Base-by-base conservation (phyloP, 441 rosid genomes). In the Flueggea neowawraea region DNA sequence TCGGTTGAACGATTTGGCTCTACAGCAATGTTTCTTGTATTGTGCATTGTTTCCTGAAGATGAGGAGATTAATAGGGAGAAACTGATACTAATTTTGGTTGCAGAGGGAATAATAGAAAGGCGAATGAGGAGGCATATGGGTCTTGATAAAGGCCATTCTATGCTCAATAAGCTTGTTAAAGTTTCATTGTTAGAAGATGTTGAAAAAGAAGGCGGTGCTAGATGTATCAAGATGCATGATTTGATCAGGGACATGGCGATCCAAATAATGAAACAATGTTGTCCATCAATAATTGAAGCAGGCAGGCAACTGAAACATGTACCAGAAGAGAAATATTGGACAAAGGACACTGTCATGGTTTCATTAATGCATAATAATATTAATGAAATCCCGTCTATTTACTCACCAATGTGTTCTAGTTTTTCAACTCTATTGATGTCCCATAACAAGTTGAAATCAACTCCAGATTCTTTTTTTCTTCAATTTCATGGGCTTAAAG, bases 361-460 rank as follows among this genome's bases (percentile, higher is more conserved):
- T 15, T 77, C 75, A 0, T 28, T 73, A 16, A 67, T 70, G 63
- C 0, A 1, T 0, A 73, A 73, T 43, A 0, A 2, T 1, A 47
- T 47, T 0, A 12, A 10, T 14, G 50, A 47, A 47, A 47, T 47
- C 50, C 14, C 50, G 0, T 47, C 50, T 47, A 4, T 1, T 8
- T 36, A 1, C 41, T 36, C 41, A 36, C 41, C 75, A 16, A 43
- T 15, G 14, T 69, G 74, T 56, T 53, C 28, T 4, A 44, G 14
- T 6, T 63, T 80, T 14, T 64, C 64, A 28, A 73, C 69, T 17
- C 33, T 80, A 5, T 33, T 76, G 7, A 13, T 77, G 15, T 16
- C 49, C 0, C 66, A 66, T 17, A 16, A 4, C 6, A 7, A 1
- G 0, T 32, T 75, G 6, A 4, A 15, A 11, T 10, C 22, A 6